Evolutionary conservation across 2,329 filamentous ascomycete genomes (phyloP).

Genomic region (Penicillium fuscoglaucum): DNA sequence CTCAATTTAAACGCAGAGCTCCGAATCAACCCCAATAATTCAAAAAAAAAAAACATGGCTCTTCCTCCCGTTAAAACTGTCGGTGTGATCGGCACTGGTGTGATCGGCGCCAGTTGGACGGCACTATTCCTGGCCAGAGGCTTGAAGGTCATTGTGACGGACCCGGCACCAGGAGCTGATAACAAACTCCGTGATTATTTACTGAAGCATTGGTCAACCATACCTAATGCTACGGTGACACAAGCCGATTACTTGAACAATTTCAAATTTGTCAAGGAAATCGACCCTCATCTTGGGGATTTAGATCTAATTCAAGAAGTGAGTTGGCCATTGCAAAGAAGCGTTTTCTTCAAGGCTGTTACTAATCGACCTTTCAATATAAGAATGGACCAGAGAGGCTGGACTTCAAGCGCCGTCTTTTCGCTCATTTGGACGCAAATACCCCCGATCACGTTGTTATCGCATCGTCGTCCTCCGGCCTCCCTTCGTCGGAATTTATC

Average conservation of each 20-base stretch:
- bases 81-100: constrained; percentile 25
- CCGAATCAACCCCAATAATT: no score
- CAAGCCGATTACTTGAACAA: constrained; percentile 8
- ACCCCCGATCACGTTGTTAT: constrained; percentile 15
- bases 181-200: constrained; percentile 29
- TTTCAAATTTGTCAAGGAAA: constrained; percentile 11
- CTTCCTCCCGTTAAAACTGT: no score
- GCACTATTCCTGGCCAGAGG: constrained; percentile 33
- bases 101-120: constrained; percentile 45
- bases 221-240: not conserved
- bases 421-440: constrained; percentile 21
- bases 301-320: constrained; percentile 16
- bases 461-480: not conserved
- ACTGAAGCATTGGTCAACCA: constrained; percentile 20
- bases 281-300: constrained; percentile 6
- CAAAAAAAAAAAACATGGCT: no score
- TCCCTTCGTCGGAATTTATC: no score
- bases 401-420: constrained; percentile 19
- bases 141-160: constrained; percentile 44
- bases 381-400: constrained; percentile 21
- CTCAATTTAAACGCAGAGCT: no score
- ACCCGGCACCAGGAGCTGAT: constrained; percentile 41
- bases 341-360: not conserved
- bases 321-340: not conserved
- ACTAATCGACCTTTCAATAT: not conserved